Evolutionary conservation across 495 filamentous ascomycete genomes (phyloP).

Genomic region (Hyphodiscus hymeniophilus): DNA sequence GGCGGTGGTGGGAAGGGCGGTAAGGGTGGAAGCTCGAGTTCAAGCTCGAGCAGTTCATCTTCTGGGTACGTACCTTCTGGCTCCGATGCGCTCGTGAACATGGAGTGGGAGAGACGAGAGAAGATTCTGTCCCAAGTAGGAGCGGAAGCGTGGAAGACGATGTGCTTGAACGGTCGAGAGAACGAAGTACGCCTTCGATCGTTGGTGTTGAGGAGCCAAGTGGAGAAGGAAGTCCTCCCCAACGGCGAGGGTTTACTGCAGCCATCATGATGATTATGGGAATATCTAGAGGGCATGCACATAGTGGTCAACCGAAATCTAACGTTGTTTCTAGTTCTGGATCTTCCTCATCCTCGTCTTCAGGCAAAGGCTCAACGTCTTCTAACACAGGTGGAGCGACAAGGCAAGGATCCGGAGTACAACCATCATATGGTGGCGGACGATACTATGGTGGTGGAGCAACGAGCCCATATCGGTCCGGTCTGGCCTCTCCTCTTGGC

Average conservation of each 20-base stretch:
- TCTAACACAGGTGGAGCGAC: slow-evolving; percentile 55
- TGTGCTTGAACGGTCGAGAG: neutral
- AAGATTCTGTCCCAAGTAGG: no score
- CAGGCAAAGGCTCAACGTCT: slow-evolving; percentile 25
- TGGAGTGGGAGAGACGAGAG: neutral
- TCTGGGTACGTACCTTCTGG: slow-evolving; percentile 17
- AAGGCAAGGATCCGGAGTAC: slow-evolving; percentile 54
- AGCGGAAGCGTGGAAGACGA: no score
- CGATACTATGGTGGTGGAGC: slow-evolving; percentile 76
- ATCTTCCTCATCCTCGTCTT: slow-evolving; percentile 1
- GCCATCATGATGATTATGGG: no score
- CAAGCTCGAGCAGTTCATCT: slow-evolving; percentile 5
- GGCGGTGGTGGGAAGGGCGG: slow-evolving; percentile 38
- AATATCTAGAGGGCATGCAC: no score
- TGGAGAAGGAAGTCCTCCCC: neutral
- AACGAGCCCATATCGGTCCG: slow-evolving; percentile 56
- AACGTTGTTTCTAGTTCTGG: slow-evolving; percentile 3
- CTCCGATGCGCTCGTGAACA: neutral
- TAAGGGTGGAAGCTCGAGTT: no score
- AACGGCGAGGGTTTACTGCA: neutral
- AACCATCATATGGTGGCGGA: slow-evolving; percentile 55
- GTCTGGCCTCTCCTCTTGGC: slow-evolving; percentile 44
- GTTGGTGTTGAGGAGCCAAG: slow-evolving; percentile 18
- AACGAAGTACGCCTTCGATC: slow-evolving; percentile 11
- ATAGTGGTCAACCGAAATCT: neutral